Evolutionary conservation across 495 filamentous ascomycete species (phyloP), one percentile per base, ranked within the genome.

Genomic region (Lichina pygmaea): DNA sequence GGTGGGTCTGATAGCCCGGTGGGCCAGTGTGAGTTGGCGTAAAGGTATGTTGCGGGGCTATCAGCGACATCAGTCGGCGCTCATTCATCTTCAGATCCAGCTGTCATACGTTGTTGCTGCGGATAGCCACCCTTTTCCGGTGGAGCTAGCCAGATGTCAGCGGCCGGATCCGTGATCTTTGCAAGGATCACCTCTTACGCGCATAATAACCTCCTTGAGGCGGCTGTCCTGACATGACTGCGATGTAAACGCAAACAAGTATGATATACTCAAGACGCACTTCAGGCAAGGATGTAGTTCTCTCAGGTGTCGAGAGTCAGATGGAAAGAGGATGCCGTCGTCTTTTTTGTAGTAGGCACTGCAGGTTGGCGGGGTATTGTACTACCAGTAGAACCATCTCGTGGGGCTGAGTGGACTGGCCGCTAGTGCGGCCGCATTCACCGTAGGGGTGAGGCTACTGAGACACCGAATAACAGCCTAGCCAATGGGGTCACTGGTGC

Each of bases 101-200:
- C 38, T 1, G 40, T 33, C 33, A 16, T 13, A 17, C 3, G 12
- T 48, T 43, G 46, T 37, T 45, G 33, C 12, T 15, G 44, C 8
- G 46, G 34, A 40, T 50, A 47, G 7, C 32, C 47, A 39, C 34
- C 15, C 44, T 49, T 49, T 7, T 49, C 47, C 13, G 46, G 46
- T 12, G 47, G 47, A 49, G 47, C 47, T 49, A 16, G n/a, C 9
- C 4, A 46, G 15, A 11, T n/a, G 16, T 11, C 10, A 46, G 47
- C 32, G 9, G 45, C 30, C 15, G 11, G 39, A 9, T 47, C 16
- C 12, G 13, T 46, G 9, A 6, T 9, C 30, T 47, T 2, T 11
- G 15, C 41, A n/a, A 17, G 16, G 12, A 10, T 9, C n/a, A 13
- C 3, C 11, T n/a, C 42, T 47, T 16, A 47, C 42, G 46, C 9